phyloP scores from a whole-genome alignment of 805 yeast species.

The Wilhelminamyces savonicus region DNA sequence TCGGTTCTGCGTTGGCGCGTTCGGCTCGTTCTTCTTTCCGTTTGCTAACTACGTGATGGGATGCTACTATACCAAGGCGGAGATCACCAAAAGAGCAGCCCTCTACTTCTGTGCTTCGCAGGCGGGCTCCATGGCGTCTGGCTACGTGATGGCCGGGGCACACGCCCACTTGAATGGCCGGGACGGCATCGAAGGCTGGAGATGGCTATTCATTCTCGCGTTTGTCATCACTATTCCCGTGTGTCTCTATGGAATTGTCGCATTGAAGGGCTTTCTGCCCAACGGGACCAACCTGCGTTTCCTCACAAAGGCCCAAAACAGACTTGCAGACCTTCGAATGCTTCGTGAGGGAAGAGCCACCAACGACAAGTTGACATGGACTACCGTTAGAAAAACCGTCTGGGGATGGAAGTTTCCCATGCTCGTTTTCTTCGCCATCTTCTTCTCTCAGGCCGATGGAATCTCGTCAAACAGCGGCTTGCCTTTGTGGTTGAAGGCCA shows the following conservation, averaged over 20 bases:
- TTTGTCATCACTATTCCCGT: constrained; percentile 11
- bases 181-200: constrained; percentile 55
- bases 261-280: constrained; percentile 5
- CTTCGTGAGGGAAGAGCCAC: constrained; percentile 8
- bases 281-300: constrained; percentile 1
- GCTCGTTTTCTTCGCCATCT: constrained; percentile 22
- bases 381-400: constrained; percentile 5
- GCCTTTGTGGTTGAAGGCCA: constrained; percentile 12
- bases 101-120: constrained; percentile 16
- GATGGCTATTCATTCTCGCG: constrained; percentile 36
- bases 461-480: constrained; percentile 20
- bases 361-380: constrained; percentile 8
- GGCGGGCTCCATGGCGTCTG: constrained; percentile 19
- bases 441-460: constrained; percentile 26
- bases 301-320: constrained; percentile 2
- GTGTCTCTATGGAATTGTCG: constrained; percentile 5
- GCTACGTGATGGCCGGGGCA: constrained; percentile 50
- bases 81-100: constrained; percentile 30
- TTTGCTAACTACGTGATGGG: constrained; percentile 32
- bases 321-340: constrained; percentile 7
- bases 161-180: constrained; percentile 39
- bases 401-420: constrained; percentile 18
- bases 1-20: constrained; percentile 38
- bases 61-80: constrained; percentile 38
- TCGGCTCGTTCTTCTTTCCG: constrained; percentile 39